Evolutionary conservation across 2,329 filamentous ascomycete genomes (phyloP), one percentile per base, ranked within the genome.

Genomic region (Epichloe gansuensis): DNA sequence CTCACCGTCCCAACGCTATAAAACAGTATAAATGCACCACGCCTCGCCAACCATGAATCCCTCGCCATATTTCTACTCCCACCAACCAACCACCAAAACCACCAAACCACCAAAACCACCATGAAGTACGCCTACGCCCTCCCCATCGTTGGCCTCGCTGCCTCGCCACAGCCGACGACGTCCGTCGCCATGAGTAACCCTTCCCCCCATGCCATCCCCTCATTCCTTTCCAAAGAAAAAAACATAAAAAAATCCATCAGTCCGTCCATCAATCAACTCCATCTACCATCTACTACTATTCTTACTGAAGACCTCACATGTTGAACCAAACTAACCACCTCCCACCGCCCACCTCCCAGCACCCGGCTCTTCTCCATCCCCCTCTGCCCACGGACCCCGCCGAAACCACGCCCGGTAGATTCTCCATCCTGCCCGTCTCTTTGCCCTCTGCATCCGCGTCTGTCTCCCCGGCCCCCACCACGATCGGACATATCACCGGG

Each of bases 301-400:
- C 17, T 21, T 21, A 21, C 17, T 21, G 17, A 21, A 21, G 17
- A 21, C 3, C 7, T 9, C 17, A 43, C 41, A 23, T 12, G 12
- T 21, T 21, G 17, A 21, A 21, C 17, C 17, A 48, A 48, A 51
- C 7, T n/a, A n/a, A 38, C 48, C 25, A 11, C 34, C 46, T 34
- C 15, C 15, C n/a, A 44, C 7, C 15, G 11, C 12, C 13, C 51
- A 21, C 17, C 17, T 21, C 17, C 17, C 28, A 51, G 35, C 44
- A 48, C 41, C 38, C 28, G 9, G 7, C 54, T 48, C 23, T 53
- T 57, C 50, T 56, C 56, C 23, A 53, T 51, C 5, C 55, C 2
- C 42, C 44, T 48, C 48, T 55, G 41, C 53, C 52, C 5, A 52
- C 23, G 9, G 11, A 52, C 2, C 35, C 28, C 25, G 46, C 48